A percentile compares a stretch with the other conserved stretches of the same genome.
phyloP scores from a whole-genome alignment of 2,329 filamentous ascomycete genomes.

The Rhexocercosporidium sp. region DNA sequence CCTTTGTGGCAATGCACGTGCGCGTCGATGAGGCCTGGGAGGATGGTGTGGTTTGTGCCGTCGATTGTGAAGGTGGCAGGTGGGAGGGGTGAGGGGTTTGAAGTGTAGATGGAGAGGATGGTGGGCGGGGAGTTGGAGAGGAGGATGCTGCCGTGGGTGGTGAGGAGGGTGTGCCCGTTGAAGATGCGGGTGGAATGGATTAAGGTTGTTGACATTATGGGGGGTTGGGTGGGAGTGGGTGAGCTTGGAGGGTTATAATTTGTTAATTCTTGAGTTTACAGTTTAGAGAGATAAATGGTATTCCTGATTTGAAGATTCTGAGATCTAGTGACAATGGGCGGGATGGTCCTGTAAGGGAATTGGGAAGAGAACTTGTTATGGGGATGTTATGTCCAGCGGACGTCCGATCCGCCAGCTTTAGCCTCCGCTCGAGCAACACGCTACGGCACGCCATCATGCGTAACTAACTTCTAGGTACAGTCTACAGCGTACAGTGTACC shows the following conservation, averaged over 20 bases:
- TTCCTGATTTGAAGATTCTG: too few species aligned
- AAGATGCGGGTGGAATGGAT: slow-evolving; percentile 36
- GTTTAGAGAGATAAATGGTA: too few species aligned
- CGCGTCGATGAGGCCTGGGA: slow-evolving; percentile 56
- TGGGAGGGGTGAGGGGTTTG: slow-evolving; percentile 1
- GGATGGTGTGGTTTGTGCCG: slow-evolving; percentile 51
- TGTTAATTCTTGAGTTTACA: too few species aligned
- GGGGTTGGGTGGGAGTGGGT: neutral
- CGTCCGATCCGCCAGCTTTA: neutral
- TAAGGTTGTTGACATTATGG: slow-evolving; percentile 36
- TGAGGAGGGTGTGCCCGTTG: slow-evolving; percentile 12
- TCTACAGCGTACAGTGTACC: too few species aligned
- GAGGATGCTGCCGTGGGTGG: slow-evolving; percentile 11
- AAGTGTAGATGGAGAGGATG: slow-evolving; percentile 2
- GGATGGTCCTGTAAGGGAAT: too few species aligned
- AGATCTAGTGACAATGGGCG: too few species aligned
- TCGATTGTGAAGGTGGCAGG: slow-evolving; percentile 41
- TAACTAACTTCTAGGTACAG: too few species aligned
- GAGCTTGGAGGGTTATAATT: neutral
- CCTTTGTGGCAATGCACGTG: slow-evolving; percentile 54
- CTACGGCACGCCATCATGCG: neutral
- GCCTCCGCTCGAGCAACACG: neutral
- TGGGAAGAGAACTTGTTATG: too few species aligned
- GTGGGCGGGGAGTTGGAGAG: neutral
- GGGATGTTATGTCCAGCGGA: too few species aligned